These are phyloP conservation scores for Sarocladium oryzae DNA, from an alignment of 2,329 filamentous ascomycete species.

Conservation along the genomic window DNA sequence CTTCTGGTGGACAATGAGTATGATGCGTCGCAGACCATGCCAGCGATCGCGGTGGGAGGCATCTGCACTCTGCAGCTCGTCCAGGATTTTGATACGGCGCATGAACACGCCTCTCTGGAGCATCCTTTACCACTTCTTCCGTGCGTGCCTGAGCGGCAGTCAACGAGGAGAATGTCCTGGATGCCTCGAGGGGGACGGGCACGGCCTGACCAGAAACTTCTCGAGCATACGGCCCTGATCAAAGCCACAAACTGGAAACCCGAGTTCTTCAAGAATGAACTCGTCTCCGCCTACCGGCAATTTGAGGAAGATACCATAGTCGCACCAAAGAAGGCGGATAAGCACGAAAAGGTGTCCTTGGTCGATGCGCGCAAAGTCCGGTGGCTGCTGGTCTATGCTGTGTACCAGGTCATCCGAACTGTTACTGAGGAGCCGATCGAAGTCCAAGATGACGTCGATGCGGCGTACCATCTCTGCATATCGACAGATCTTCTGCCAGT, in stretches of 20 bases:
- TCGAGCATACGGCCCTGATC: constrained; percentile 46
- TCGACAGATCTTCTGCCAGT: constrained; percentile 36
- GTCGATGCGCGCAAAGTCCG: constrained; percentile 68
- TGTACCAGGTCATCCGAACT: constrained; percentile 64
- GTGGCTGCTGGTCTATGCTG: constrained; percentile 70
- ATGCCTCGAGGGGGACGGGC: constrained; percentile 20
- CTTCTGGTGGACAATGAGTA: constrained; percentile 61
- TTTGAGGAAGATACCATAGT: constrained; percentile 59
- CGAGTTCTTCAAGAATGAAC: constrained; percentile 37
- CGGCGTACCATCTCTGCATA: constrained; percentile 50
- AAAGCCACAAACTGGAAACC: constrained; percentile 42
- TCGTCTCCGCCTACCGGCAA: constrained; percentile 61
- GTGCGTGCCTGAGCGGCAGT: constrained; percentile 24
- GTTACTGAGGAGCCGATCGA: constrained; percentile 56
- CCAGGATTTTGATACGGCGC: constrained; percentile 56
- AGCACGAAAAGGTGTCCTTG: constrained; percentile 43
- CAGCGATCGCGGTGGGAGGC: constrained; percentile 54
- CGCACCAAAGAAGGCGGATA: constrained; percentile 45
- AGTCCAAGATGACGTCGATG: constrained; percentile 48
- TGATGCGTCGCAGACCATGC: constrained; percentile 40
- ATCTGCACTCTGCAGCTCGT: constrained; percentile 66
- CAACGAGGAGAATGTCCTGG: constrained; percentile 33
- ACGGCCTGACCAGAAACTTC: constrained; percentile 41
- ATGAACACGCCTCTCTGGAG: constrained; percentile 52
- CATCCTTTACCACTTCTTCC: constrained; percentile 66